Conservation (phyloP, 805 yeast genomes). For the Kodamaea sagamina region DNA sequence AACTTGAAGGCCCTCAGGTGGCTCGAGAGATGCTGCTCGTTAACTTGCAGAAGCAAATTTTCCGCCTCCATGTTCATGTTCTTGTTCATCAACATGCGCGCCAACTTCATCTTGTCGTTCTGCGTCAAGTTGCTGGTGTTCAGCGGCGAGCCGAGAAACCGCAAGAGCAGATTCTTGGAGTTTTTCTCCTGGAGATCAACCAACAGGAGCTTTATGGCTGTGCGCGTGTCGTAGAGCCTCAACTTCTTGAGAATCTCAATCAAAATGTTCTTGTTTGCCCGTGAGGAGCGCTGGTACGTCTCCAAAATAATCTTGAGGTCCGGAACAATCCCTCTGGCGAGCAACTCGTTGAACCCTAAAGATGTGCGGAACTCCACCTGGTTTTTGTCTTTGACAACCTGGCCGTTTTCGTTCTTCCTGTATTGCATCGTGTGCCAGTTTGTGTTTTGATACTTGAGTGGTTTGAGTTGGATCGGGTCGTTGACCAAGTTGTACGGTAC, state of each 20-base stretch:
- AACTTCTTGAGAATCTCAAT: constrained; percentile 23
- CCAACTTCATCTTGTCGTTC: constrained; percentile 30
- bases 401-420: constrained; percentile 17
- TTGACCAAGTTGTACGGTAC: constrained; percentile 28
- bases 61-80: constrained; percentile 27
- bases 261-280: constrained; percentile 25
- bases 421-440: constrained; percentile 27
- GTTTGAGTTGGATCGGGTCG: constrained; percentile 14
- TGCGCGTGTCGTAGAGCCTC: constrained; percentile 16
- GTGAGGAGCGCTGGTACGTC: constrained; percentile 31
- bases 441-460: constrained; percentile 26
- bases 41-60: constrained; percentile 24
- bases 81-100: constrained; percentile 33
- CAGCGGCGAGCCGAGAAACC: constrained; percentile 18
- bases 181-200: constrained; percentile 21
- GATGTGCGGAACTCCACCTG: constrained; percentile 34
- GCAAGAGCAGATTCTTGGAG: constrained; percentile 19
- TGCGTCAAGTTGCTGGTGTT: constrained; percentile 19
- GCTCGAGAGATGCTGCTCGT: constrained; percentile 27
- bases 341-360: constrained; percentile 34
- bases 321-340: constrained; percentile 39
- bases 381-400: constrained; percentile 18
- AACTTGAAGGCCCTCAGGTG: constrained; percentile 29
- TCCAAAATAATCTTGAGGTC: constrained; percentile 33
- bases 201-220: constrained; percentile 18